These are phyloP conservation scores for Phascolomyces articulosus DNA, from an alignment of 371 early-diverging fungal genomes.

Conservation along the genomic window DNA sequence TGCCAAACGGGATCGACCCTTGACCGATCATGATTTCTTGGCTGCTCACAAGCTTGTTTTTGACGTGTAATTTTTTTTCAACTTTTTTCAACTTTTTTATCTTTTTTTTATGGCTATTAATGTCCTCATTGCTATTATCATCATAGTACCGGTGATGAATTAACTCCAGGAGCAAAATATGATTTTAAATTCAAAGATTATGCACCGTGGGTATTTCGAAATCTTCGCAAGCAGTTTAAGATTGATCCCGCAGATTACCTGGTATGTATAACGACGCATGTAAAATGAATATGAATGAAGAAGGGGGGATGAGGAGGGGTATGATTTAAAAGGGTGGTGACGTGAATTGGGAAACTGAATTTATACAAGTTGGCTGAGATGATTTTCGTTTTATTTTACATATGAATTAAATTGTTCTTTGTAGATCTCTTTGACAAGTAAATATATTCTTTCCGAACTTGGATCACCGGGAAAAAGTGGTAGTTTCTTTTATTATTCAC, in stretches of 20 bases:
- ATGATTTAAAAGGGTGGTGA: too few species aligned
- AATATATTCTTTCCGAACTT: constrained; percentile 93
- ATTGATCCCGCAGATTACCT: constrained; percentile 93
- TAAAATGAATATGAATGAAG: too few species aligned
- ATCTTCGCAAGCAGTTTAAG: constrained; percentile 81
- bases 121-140: too few species aligned
- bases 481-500: constrained; percentile 94
- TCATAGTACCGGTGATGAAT: constrained; percentile 85
- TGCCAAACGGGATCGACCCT: constrained; percentile 74
- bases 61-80: constrained; percentile 78
- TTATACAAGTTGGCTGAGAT: too few species aligned
- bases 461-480: constrained; percentile 95
- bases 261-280: constrained; percentile 37
- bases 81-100: too few species aligned
- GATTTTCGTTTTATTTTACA: too few species aligned
- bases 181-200: constrained; percentile 99
- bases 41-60: constrained; percentile 93
- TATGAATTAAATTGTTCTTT: too few species aligned
- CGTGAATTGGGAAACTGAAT: too few species aligned
- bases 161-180: constrained; percentile 90
- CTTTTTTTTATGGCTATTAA: too few species aligned
- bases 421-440: constrained; percentile 89
- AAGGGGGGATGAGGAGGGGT: too few species aligned
- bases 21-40: constrained; percentile 77
- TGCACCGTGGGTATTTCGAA: constrained; percentile 94